Conservation (phyloP, 768 basidiomycete species). For the Mycena chlorophos region DNA sequence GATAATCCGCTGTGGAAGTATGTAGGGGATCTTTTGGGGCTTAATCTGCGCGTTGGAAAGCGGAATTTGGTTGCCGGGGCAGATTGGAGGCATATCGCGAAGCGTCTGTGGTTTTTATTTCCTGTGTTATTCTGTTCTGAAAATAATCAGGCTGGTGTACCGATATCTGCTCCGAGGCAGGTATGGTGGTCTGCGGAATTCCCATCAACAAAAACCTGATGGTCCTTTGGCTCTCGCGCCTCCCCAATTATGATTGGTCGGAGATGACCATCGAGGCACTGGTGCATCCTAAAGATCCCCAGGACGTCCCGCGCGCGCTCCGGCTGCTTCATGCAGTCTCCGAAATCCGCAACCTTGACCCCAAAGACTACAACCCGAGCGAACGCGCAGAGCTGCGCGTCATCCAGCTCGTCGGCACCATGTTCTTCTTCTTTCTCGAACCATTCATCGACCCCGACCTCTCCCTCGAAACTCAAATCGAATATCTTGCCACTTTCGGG, state of each 20-base stretch:
- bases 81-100: slow-evolving; percentile 24
- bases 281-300: slow-evolving; percentile 24
- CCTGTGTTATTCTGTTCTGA: background rate
- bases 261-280: slow-evolving; percentile 11
- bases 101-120: slow-evolving; percentile 18
- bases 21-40: slow-evolving; percentile 14
- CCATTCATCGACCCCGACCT: slow-evolving; percentile 28
- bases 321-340: slow-evolving; percentile 24
- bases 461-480: slow-evolving; percentile 30
- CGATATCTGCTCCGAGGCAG: slow-evolving; percentile 12
- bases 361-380: slow-evolving; percentile 15
- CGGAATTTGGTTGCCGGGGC: slow-evolving; percentile 13
- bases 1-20: slow-evolving; percentile 16
- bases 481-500: slow-evolving; percentile 23
- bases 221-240: slow-evolving; percentile 4
- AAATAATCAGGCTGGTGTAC: slow-evolving; percentile 13
- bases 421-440: slow-evolving; percentile 26
- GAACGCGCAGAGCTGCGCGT: slow-evolving; percentile 18
- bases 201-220: slow-evolving; percentile 17
- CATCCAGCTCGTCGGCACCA: slow-evolving; percentile 28
- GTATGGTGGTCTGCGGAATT: slow-evolving; percentile 16
- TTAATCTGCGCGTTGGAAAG: slow-evolving; percentile 20
- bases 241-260: slow-evolving; percentile 7
- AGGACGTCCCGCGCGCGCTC: slow-evolving; percentile 25
- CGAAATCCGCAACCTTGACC: slow-evolving; percentile 21